phyloP scores from a whole-genome alignment of 768 basidiomycete genomes.

The Lactarius tabidus region DNA sequence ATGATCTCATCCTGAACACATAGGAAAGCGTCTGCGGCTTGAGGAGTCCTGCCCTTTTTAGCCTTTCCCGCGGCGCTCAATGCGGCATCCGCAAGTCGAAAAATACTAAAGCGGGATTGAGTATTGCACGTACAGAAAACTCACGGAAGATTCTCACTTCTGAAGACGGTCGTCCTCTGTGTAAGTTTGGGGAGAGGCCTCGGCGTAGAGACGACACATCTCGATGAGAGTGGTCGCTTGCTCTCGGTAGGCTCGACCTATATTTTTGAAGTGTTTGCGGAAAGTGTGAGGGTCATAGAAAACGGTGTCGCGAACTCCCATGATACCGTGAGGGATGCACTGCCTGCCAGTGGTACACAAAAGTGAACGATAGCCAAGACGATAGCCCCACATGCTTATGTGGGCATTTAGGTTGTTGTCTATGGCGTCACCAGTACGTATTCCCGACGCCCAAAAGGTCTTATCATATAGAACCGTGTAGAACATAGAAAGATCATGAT shows the following conservation, averaged over 20 bases:
- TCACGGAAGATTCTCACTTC: neutral
- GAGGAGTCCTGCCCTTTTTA: neutral
- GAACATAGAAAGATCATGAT: neutral
- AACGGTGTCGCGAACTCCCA: neutral
- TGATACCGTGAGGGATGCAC: neutral
- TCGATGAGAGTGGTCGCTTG: conserved; percentile 1
- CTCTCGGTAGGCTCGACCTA: neutral
- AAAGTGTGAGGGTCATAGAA: neutral
- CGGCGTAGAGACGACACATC: neutral
- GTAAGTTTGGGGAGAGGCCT: neutral
- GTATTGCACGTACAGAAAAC: neutral
- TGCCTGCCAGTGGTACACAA: too few relatives aligned
- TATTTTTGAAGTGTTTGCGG: conserved; percentile 1
- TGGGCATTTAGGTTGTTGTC: neutral
- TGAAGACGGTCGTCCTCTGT: neutral
- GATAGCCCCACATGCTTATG: neutral
- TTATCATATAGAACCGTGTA: neutral
- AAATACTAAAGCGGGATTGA: neutral
- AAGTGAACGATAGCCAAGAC: neutral
- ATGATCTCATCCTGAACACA: neutral
- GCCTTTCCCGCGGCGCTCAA: neutral
- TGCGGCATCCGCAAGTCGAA: conserved; percentile 1
- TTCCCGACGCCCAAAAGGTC: neutral
- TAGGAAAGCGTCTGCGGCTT: neutral
- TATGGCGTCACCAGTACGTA: neutral